These are phyloP conservation scores for Penicillium oxalicum DNA, from an alignment of 2,329 filamentous ascomycete species.

Conservation along the genomic window DNA sequence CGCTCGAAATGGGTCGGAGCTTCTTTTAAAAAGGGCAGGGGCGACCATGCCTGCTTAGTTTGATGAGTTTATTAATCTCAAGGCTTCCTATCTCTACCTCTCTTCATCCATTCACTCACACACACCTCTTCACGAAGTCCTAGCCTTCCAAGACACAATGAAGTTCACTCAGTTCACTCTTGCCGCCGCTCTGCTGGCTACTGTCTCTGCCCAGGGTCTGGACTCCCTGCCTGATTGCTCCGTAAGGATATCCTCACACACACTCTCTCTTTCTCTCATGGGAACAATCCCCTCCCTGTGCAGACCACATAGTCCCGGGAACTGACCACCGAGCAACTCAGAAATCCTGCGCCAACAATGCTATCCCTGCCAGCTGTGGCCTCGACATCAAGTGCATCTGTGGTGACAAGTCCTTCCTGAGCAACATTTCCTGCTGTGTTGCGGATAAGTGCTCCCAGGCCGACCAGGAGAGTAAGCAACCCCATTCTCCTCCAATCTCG, in stretches of 20 bases:
- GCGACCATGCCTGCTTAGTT: not conserved
- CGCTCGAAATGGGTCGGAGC: not conserved
- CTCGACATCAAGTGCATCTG: conserved; percentile 49
- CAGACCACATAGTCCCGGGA: not conserved
- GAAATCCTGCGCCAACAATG: conserved; percentile 38
- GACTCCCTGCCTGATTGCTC: conserved; percentile 48
- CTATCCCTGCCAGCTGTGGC: conserved; percentile 36
- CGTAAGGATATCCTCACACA: conserved; percentile 39
- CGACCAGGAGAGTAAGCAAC: conserved; percentile 38
- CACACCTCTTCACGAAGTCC: conserved; percentile 1
- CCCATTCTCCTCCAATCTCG: not conserved
- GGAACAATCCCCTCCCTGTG: too few relatives aligned
- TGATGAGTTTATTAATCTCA: too few relatives aligned
- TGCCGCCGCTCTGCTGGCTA: conserved; percentile 48
- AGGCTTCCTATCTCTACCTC: not conserved
- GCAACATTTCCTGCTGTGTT: conserved; percentile 47
- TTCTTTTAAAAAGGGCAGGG: conserved; percentile 1
- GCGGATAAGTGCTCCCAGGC: conserved; percentile 35
- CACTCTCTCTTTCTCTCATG: too few relatives aligned
- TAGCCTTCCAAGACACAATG: conserved; percentile 31
- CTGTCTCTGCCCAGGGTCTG: conserved; percentile 43
- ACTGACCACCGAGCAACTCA: conserved; percentile 14
- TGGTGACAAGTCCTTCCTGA: conserved; percentile 41
- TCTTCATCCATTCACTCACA: conserved; percentile 4
- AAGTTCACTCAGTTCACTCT: conserved; percentile 47